Evolutionary conservation across 257 asterid species (phyloP), one percentile per base, ranked within the genome.

Genomic region (Coffea canephora): DNA sequence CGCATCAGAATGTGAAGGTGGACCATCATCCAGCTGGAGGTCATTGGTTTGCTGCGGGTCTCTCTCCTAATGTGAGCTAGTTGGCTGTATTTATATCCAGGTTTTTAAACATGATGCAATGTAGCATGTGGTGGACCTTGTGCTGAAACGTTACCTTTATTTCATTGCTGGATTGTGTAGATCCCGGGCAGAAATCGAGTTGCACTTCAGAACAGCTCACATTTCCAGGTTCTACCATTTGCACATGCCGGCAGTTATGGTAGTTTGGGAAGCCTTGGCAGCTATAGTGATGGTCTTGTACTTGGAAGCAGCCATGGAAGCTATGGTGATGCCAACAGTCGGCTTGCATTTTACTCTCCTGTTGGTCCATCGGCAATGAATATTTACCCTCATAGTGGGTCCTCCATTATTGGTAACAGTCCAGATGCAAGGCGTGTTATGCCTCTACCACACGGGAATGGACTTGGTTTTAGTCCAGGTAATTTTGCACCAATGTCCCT

Each of bases 11-110:
- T 86, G 87, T 88, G 80, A 96, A 89, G 86, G 99, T 96, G 77
- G 91, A 92, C 84, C 98, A 96, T 85, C 92, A 96, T 89, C 99
- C 99, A 69, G 97, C 97, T 74, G 97, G 94, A 82, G 99, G 99
- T 23, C 98, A 96, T 85, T 96, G 99, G 99, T 96, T 96, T 79
- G 97, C 97, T 43, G 98, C 98, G 73, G 98, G 99, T 82, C 97
- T 96, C 80, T 96, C 99, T 71, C 99, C 99, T 80, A 96, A 92
- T 83, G 98, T 94, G 90, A 96, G 99, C 80, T 83, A 74, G 45
- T 78, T 80, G 73, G 61, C 64, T 67, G 70, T 77, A 82, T 75
- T 77, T 57, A 73, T 61, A 49, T 62, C 25, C 25, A 11, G 41
- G 43, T 46, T 39, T 75, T 80, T 68, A 72, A 18, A 68, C 54